These are phyloP conservation scores for Calonectria pauciramosa DNA, from an alignment of 2,329 filamentous ascomycete genomes.

Conservation along the genomic window DNA sequence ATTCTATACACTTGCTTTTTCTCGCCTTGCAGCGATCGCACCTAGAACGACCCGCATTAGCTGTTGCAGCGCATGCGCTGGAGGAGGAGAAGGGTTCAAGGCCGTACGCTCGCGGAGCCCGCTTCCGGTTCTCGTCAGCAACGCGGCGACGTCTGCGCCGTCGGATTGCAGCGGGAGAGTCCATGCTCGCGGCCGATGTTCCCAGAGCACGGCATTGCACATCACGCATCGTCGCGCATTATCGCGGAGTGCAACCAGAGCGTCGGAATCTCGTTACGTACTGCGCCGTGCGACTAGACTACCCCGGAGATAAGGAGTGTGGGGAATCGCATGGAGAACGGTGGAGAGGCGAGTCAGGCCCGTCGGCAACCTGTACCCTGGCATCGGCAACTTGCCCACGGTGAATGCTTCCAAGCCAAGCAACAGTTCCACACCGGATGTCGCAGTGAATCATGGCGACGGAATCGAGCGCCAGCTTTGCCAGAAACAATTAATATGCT, in stretches of 20 bases:
- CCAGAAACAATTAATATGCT: background rate
- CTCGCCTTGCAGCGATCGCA: constrained; percentile 52
- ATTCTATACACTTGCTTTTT: constrained; percentile 53
- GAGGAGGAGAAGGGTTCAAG: background rate
- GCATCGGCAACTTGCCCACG: constrained; percentile 9
- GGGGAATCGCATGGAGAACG: constrained; percentile 16
- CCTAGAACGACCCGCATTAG: constrained; percentile 15
- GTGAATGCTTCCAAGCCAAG: background rate
- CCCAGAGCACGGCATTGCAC: background rate
- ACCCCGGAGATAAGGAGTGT: constrained; percentile 24
- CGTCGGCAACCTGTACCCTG: constrained; percentile 20
- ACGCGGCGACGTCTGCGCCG: constrained; percentile 39
- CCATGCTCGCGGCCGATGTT: constrained; percentile 4
- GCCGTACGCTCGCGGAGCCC: constrained; percentile 47
- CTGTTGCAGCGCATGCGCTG: background rate
- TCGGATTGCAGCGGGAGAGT: constrained; percentile 26
- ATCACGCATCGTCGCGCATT: background rate
- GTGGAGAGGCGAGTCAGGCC: background rate
- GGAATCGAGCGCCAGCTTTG: background rate
- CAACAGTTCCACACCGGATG: background rate
- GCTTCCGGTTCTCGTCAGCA: constrained; percentile 51
- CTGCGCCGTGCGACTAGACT: constrained; percentile 2
- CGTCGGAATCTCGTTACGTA: constrained; percentile 17
- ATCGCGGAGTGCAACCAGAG: constrained; percentile 5
- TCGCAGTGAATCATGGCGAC: background rate